These are phyloP conservation scores for Fusarium agapanthi DNA, from an alignment of 2,329 filamentous ascomycete species.

Conservation along the genomic window DNA sequence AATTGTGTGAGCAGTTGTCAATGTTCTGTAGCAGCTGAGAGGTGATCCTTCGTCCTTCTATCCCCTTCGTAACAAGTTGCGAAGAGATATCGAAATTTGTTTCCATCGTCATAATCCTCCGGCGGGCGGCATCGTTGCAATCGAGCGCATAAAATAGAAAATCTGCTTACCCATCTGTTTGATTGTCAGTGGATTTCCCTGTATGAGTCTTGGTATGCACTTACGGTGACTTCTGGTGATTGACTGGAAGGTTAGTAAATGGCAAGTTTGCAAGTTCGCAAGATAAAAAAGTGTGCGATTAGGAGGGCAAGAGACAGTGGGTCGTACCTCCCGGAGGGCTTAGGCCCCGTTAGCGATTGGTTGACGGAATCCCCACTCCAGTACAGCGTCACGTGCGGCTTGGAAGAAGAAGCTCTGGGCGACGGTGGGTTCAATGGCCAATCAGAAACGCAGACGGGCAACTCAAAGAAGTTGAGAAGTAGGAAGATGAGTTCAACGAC, in stretches of 20 bases:
- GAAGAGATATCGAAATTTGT: constrained; percentile 33
- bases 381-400: constrained; percentile 33
- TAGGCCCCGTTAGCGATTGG: constrained; percentile 50
- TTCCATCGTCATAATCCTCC: constrained; percentile 30
- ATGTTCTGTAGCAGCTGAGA: background rate
- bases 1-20: background rate
- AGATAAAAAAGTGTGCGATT: constrained; percentile 53
- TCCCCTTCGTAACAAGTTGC: background rate
- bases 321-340: constrained; percentile 48
- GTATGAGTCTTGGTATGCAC: constrained; percentile 48
- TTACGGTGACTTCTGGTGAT: constrained; percentile 60
- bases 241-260: constrained; percentile 54
- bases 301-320: constrained; percentile 49
- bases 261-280: constrained; percentile 50
- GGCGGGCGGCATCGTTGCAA: constrained; percentile 38
- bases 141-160: constrained; percentile 39
- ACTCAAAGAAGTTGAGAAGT: constrained; percentile 25
- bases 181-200: constrained; percentile 49
- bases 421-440: constrained; percentile 21
- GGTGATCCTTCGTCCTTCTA: constrained; percentile 4
- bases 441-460: constrained; percentile 31
- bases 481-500: constrained; percentile 27
- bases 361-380: constrained; percentile 21
- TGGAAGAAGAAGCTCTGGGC: background rate
- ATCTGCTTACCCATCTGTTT: constrained; percentile 68